These are phyloP conservation scores for Trichoderma afroharzianum DNA, from an alignment of 2,329 filamentous ascomycete species.

Conservation along the genomic window DNA sequence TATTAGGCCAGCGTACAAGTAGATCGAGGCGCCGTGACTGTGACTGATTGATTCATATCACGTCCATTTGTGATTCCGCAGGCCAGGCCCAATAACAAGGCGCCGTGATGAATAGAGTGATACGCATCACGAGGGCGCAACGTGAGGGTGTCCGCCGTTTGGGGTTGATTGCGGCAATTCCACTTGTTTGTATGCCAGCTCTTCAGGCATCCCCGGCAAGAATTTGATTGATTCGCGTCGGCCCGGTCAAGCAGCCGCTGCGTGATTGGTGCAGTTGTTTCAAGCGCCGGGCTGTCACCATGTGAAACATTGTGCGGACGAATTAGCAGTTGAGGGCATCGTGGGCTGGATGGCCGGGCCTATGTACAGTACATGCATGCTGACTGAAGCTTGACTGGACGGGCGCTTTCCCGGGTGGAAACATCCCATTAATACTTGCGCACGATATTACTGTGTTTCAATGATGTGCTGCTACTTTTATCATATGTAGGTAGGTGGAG, in stretches of 20 bases:
- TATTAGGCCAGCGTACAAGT: background rate
- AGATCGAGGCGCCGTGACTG: background rate
- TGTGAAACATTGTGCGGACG: conserved; percentile 6
- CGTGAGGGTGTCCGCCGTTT: conserved; percentile 8
- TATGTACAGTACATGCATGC: background rate
- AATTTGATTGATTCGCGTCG: background rate
- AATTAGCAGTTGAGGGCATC: background rate
- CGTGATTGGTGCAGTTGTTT: conserved; percentile 14
- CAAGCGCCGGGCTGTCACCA: conserved; percentile 14
- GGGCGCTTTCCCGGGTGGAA: background rate
- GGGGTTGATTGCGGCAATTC: conserved; percentile 2
- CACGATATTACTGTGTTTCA: background rate
- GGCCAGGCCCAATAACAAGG: background rate
- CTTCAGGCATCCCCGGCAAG: background rate
- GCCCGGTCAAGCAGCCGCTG: conserved; percentile 4
- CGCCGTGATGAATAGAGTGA: background rate
- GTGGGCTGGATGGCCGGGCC: background rate
- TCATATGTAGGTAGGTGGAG: background rate
- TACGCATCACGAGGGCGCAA: background rate
- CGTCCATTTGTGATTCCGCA: background rate
- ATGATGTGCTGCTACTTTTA: background rate
- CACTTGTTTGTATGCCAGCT: background rate
- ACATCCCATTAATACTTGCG: background rate
- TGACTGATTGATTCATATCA: background rate
- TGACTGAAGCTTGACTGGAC: background rate